Evolutionary conservation across 805 yeast genomes (phyloP), one percentile per base, ranked within the genome.

Genomic region (Starmera quercuum): DNA sequence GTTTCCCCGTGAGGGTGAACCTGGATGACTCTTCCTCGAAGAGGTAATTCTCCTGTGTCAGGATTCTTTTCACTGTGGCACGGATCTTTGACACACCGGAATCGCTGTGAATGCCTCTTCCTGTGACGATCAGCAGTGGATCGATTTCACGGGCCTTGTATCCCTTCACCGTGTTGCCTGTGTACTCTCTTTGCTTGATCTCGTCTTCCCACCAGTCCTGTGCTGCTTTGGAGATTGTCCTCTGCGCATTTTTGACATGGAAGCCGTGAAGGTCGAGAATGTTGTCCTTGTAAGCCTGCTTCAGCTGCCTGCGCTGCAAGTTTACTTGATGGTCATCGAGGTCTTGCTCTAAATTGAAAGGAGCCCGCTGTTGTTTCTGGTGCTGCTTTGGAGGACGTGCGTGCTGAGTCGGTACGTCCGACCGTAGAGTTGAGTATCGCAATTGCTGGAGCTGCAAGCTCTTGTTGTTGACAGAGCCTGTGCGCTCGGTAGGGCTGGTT

Each of bases 81-180:
- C 64, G 64, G 13, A 82, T 63, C 38, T 59, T 67, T 1, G 82
- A 63, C 2, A 59, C 48, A 0, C 86, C 84, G 5, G 71, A 73
- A 1, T 50, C 61, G 30, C 84, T 77, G 51, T 83, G 92, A 6
- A 77, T 46, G 0, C 92, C 92, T 41, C 84, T 56, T 0, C 92
- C 90, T 0, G 90, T 79, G 10, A 81, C 56, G 0, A 82, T 56
- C 1, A 39, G 49, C 7, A 80, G 45, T 0, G 73, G 70, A 1
- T 54, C 59, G 1, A 71, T 63, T 49, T 62, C 60, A 9, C 45
- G 36, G 0, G 67, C 77, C 20, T 51, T 54, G 0, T 57, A 38
- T 2, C 49, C 54, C 3, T 50, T 40, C 5, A 53, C 37, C 17
- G 63, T 47, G 5, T 54, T 61, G 0, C 75, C 74, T 16, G 49